Percentiles rank a stretch among this genome's conserved stretches.
Evolutionary conservation across 2,329 filamentous ascomycete genomes (phyloP).

Genomic region (Sporothrix variecibatus): DNA sequence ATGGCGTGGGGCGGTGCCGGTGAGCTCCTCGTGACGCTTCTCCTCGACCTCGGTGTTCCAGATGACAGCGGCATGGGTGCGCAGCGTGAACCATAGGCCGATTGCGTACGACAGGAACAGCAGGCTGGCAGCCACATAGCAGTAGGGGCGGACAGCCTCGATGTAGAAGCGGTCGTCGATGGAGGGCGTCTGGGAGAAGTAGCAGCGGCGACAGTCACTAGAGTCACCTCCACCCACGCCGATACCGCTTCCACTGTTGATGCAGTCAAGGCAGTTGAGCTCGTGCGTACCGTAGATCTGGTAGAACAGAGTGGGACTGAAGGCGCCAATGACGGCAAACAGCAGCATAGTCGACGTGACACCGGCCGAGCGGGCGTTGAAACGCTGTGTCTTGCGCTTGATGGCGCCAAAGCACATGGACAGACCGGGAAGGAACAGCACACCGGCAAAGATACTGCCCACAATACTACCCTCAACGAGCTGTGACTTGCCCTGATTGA

Average conservation of each 20-base stretch:
- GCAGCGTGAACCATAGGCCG: slow-evolving; percentile 90
- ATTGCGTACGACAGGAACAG: slow-evolving; percentile 93
- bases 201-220: slow-evolving; percentile 87
- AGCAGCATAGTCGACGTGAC: slow-evolving; percentile 98
- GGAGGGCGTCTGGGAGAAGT: slow-evolving; percentile 84
- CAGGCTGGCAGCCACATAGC: slow-evolving; percentile 80
- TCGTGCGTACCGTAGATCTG: slow-evolving; percentile 98
- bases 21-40: slow-evolving; percentile 64
- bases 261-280: slow-evolving; percentile 75
- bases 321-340: slow-evolving; percentile 93
- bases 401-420: slow-evolving; percentile 99
- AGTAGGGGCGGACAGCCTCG: slow-evolving; percentile 89
- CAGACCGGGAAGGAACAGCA: slow-evolving; percentile 88
- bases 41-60: slow-evolving; percentile 87
- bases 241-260: slow-evolving; percentile 54
- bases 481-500: slow-evolving; percentile 87
- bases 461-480: slow-evolving; percentile 97
- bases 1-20: neutral
- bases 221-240: slow-evolving; percentile 44
- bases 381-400: slow-evolving; percentile 96
- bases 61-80: slow-evolving; percentile 94
- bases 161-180: slow-evolving; percentile 86
- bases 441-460: slow-evolving; percentile 95
- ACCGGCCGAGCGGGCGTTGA: slow-evolving; percentile 94
- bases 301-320: slow-evolving; percentile 95